Base-by-base conservation (phyloP, 371 early-diverging fungal species). In the Parasitella parasitica region DNA sequence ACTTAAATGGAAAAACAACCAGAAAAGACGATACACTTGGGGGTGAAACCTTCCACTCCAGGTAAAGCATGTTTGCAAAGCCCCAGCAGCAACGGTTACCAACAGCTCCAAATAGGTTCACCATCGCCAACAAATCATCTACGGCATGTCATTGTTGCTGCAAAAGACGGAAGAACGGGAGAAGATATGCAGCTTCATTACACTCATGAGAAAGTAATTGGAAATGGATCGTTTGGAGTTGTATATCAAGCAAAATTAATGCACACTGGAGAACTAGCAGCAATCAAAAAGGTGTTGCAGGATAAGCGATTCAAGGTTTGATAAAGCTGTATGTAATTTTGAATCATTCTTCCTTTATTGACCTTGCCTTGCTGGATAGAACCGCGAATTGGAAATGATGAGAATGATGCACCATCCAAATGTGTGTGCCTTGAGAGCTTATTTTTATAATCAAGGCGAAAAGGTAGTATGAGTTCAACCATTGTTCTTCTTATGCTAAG, bases 161-260 rank as follows among this genome's bases (percentile, higher is more conserved):
- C 96, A 2, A 92, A 87, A 67, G 91, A 92, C 59, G 96, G 94
- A 59, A 83, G 85, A 64, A 86, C 91, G n/a, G 94, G 93, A 46
- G 88, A 91, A 62, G 85, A 89, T 32, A 76, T 85, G 43, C 91
- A 94, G 63, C 87, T 97, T n/a, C 81, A 87, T 27, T 97, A 95
- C 75, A 91, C 93, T 11, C 91, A 92, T 69, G 89, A 86, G 75
- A 93, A 92, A 69, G 89, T 94, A 34, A 82, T 96, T 52, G 97
- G 97, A 39, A 96, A 95, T 71, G 97, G 97, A 9, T 94, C 95
- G 8, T 97, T 97, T 76, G 97, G 97, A 34, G 96, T 96, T 12
- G 97, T 97, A n/a, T 96, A 91, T 72, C 94, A 94, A 79, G 97
- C 94, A 20, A 89, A 90, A 72, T 76, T 95, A 18, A 78, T 89